Percentiles rank a stretch among this genome's conserved stretches.
phyloP scores from a whole-genome alignment of 2,329 filamentous ascomycete genomes.

The Gnomoniopsis sp. region DNA sequence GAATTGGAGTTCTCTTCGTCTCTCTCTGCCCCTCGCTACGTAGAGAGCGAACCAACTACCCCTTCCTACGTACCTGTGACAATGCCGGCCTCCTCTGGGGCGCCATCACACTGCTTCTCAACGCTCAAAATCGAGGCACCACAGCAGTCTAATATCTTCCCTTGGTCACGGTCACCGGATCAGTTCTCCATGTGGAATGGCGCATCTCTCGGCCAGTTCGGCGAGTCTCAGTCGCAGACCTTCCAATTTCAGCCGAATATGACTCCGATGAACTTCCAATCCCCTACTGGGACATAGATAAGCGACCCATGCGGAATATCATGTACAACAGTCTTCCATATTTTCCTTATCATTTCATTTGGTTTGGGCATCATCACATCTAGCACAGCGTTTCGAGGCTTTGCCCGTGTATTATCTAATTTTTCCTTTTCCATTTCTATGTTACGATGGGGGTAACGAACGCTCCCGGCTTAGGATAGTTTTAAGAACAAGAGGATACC shows the following conservation, averaged over 20 bases:
- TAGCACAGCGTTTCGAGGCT: constrained; percentile 26
- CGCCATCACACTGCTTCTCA: constrained; percentile 23
- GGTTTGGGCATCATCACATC: not conserved
- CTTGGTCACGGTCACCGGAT: constrained; percentile 19
- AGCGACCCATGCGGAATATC: not conserved
- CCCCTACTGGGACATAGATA: constrained; percentile 2
- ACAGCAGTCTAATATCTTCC: constrained; percentile 35
- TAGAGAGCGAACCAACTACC: constrained; percentile 47
- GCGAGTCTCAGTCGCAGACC: constrained; percentile 35
- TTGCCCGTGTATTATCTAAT: constrained; percentile 1
- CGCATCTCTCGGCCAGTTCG: constrained; percentile 7
- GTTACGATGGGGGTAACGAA: not conserved
- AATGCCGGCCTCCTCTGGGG: constrained; percentile 36
- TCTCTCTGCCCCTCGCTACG: constrained; percentile 40
- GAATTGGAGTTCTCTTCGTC: constrained; percentile 43
- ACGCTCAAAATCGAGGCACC: constrained; percentile 53
- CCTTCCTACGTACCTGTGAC: constrained; percentile 43
- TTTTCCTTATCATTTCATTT: not conserved
- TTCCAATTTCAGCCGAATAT: constrained; percentile 46
- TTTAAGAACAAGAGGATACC: not conserved
- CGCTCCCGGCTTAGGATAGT: not conserved
- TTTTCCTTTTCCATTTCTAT: not conserved
- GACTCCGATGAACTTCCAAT: constrained; percentile 39
- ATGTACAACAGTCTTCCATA: not conserved
- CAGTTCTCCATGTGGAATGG: constrained; percentile 13